Base-by-base conservation (phyloP, 345 rosid genomes). In the Populus deltoides region DNA sequence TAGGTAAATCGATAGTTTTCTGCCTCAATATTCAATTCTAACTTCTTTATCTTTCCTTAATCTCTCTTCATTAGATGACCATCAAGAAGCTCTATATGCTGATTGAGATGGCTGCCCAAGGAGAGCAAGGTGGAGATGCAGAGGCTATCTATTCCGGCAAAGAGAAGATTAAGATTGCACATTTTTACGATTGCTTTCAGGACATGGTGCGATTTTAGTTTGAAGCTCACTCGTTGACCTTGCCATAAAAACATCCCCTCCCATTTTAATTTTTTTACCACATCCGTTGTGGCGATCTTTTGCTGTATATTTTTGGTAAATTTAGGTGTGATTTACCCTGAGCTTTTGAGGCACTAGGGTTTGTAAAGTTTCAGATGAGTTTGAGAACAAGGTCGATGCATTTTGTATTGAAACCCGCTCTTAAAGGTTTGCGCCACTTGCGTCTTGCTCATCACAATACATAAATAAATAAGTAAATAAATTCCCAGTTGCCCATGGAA, bases 71-170 rank as follows among this genome's bases (percentile, higher is more conserved):
- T 33, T 72, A 90, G 91, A 87, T 87, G 81, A 88, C 91, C 24
- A 90, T 94, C 88, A 88, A 94, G 88, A 91, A 94, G 89, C 89
- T 94, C 39, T 96, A 92, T 82, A 90, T 86, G 94, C 77, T 92
- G 85, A 79, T 94, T 31, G 98, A 96, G 80, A 96, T 96, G 99
- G 99, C 98, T 20, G 99, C 93, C 24, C 97, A 94, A 75, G 97
- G 99, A 65, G 93, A 90, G 79, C 81, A 69, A 3, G 98, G 97
- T 63, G 97, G 94, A 59, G 81, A 91, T 8, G 89, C 97, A 0
- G 97, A 92, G 81, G 92, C 94, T 17, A 88, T 91, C 77, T 94
- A 78, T 84, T 82, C 88, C 0, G 97, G 99, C 1, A 80, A 29
- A 80, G 89, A 90, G 71, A 96, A 92, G 89, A 91, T 96, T 33